Percentiles rank a stretch among this genome's conserved stretches.
phyloP scores from a whole-genome alignment of 2,329 filamentous ascomycete species.

The Colletotrichum cereale region DNA sequence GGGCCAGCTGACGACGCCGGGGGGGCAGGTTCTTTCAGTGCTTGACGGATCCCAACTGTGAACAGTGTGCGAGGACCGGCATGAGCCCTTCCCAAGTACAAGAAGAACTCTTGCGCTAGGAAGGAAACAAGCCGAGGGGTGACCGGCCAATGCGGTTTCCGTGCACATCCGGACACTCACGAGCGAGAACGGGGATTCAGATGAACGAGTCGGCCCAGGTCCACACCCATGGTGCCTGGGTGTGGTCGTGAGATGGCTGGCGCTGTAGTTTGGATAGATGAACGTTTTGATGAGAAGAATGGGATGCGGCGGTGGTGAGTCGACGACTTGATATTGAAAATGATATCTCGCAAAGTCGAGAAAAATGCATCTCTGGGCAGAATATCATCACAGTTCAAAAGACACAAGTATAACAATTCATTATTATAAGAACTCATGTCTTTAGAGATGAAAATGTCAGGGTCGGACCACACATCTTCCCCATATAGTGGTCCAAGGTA shows the following conservation, averaged over 20 bases:
- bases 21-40: conserved; percentile 51
- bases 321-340: not conserved
- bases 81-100: conserved; percentile 8
- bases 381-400: too few relatives aligned
- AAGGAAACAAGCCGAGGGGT: not conserved
- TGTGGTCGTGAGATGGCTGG: too few relatives aligned
- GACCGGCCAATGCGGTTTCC: not conserved
- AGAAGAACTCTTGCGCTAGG: not conserved
- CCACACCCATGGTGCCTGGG: not conserved
- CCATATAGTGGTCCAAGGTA: conserved; percentile 25
- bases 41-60: conserved; percentile 49
- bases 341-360: not conserved
- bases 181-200: too few relatives aligned
- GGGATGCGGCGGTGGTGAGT: not conserved
- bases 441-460: conserved; percentile 9
- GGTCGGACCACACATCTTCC: conserved; percentile 12
- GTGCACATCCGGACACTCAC: too few relatives aligned
- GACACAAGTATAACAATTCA: not conserved
- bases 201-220: not conserved
- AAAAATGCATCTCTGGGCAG: not conserved
- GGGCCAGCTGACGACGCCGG: not conserved
- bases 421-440: not conserved
- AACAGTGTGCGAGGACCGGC: conserved; percentile 37
- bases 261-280: not conserved
- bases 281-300: not conserved